Evolutionary conservation across 306 rosid genomes (phyloP), one percentile per base, ranked within the genome.

Genomic region (Ceratonia siliqua): DNA sequence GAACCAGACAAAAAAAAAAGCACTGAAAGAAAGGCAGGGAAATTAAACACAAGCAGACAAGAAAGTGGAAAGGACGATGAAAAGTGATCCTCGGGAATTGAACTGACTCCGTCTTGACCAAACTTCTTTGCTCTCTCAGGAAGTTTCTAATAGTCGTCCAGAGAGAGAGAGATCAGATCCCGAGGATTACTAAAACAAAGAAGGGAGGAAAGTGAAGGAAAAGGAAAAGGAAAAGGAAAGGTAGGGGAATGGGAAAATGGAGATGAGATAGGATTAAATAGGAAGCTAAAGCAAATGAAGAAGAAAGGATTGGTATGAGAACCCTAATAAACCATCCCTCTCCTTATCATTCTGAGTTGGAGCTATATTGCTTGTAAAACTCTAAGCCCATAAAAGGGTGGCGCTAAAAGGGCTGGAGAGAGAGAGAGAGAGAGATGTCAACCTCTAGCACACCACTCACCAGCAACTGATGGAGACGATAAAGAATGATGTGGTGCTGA

Each of bases 281-380:
- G 82, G 59, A 82, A 70, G 65, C 53, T 58, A 74, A 14, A 32
- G 59, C 52, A 33, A 84, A 70, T 13, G 48, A 46, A 72, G 73
- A 76, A 66, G 72, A 50, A 82, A 65, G 12, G 22, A 82, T 30
- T 77, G 32, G 83, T 61, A 74, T 82, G 87, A 49, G 41, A 78
- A 74, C 89, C 92, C 94, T 86, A 85, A 74, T 73, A 68, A 85
- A 82, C 85, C 66, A 75, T 82, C 82, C 45, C 55, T 82, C 81
- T 85, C 89, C 79, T 74, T 79, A 55, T 85, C 87, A 85, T 56
- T 56, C 4, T 61, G 77, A 78, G 85, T 55, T 80, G 75, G 42
- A 81, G 94, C 87, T 88, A 85, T 91, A 89, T 89, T 92, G 85
- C 78, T 83, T 87, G 86, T 81, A 91, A 88, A 88, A 93, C 90